A percentile compares a stretch with the other conserved stretches of the same genome.
Evolutionary conservation across 2,329 filamentous ascomycete genomes (phyloP).

Genomic region (Waltergamsia citrina): DNA sequence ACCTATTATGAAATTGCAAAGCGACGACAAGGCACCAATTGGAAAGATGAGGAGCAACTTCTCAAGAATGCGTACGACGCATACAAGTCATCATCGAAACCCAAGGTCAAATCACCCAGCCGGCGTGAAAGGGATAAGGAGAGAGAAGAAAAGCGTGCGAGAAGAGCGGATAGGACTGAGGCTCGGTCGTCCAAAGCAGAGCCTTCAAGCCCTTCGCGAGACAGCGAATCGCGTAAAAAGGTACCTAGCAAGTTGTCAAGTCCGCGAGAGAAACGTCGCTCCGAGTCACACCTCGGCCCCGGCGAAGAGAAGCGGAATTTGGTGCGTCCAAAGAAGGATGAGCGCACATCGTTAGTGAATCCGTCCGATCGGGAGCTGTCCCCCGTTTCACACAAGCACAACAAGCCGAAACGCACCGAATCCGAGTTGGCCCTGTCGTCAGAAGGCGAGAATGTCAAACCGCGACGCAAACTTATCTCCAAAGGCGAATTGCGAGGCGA

Average conservation of each 20-base stretch:
- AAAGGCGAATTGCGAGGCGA: conserved; percentile 53
- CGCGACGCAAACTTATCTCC: conserved; percentile 53
- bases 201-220: conserved; percentile 37
- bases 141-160: conserved; percentile 30
- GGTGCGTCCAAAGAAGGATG: conserved; percentile 46
- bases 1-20: conserved; percentile 84
- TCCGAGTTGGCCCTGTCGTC: conserved; percentile 44
- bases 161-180: conserved; percentile 35
- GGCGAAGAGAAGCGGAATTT: conserved; percentile 45
- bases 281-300: conserved; percentile 29
- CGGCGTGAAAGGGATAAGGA: conserved; percentile 30
- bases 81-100: conserved; percentile 43
- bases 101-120: conserved; percentile 37
- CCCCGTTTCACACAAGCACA: conserved; percentile 35
- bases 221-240: conserved; percentile 35
- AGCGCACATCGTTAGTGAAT: conserved; percentile 34
- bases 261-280: conserved; percentile 38
- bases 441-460: conserved; percentile 48
- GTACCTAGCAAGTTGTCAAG: conserved; percentile 25
- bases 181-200: conserved; percentile 32
- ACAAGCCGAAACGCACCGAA: conserved; percentile 43
- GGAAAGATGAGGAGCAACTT: conserved; percentile 79
- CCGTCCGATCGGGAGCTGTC: conserved; percentile 45
- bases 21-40: conserved; percentile 74
- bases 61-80: conserved; percentile 68